Conservation (phyloP, 2,329 filamentous ascomycete genomes). For the Bimuria novae-zelandiae region DNA sequence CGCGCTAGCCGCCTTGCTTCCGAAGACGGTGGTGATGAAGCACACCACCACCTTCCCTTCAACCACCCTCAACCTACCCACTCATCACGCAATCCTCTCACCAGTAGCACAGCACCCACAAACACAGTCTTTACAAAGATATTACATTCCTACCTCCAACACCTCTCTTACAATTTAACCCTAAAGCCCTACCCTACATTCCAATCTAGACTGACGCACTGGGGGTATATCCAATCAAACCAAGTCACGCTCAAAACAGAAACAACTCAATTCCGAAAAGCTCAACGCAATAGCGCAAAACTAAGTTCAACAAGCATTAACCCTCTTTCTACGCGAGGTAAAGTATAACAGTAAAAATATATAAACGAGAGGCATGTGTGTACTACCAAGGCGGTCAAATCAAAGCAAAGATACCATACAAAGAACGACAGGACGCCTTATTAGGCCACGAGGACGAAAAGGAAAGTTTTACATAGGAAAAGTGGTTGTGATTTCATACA, state of each 20-base stretch:
- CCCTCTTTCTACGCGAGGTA: background rate
- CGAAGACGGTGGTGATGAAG: background rate
- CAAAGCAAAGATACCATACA: background rate
- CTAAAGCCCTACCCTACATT: constrained; percentile 1
- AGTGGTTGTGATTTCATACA: background rate
- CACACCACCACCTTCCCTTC: background rate
- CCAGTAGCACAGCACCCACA: too few relatives aligned
- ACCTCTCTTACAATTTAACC: constrained; percentile 9
- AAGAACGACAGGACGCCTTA: constrained; percentile 7
- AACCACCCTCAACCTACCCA: too few relatives aligned
- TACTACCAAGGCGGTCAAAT: too few relatives aligned
- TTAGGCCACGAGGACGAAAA: background rate
- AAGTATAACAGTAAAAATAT: too few relatives aligned
- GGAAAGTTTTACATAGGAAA: constrained; percentile 1
- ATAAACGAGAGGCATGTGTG: too few relatives aligned
- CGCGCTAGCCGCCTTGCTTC: background rate
- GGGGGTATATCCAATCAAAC: constrained; percentile 34
- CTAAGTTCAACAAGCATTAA: constrained; percentile 22
- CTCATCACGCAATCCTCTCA: too few relatives aligned
- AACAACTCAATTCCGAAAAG: constrained; percentile 9
- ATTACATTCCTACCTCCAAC: background rate
- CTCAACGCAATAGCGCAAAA: constrained; percentile 12
- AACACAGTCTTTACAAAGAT: background rate
- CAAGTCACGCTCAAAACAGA: constrained; percentile 18
- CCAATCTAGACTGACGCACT: constrained; percentile 14